These are phyloP conservation scores for Aspergillus wentii DNA, from an alignment of 495 filamentous ascomycete species.

Conservation along the genomic window DNA sequence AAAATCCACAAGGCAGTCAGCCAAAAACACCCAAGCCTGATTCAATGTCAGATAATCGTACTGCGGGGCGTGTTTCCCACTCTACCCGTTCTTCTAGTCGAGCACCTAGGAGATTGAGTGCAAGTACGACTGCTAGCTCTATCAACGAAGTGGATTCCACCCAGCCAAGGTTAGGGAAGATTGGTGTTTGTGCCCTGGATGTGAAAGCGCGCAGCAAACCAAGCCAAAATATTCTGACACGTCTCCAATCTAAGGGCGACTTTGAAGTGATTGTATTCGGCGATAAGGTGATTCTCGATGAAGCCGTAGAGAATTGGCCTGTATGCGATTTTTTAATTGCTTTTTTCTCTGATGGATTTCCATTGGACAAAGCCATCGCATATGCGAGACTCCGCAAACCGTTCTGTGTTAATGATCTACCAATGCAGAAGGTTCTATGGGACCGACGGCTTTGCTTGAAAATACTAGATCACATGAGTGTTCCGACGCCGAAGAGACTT, in stretches of 20 bases:
- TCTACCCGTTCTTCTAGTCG: slow-evolving; percentile 65
- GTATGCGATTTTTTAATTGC: slow-evolving; percentile 89
- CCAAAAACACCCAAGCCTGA: slow-evolving; percentile 18
- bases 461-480: slow-evolving; percentile 81
- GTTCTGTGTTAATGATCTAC: slow-evolving; percentile 94
- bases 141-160: slow-evolving; percentile 35
- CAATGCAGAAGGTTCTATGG: slow-evolving; percentile 98
- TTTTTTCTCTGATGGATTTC: slow-evolving; percentile 97
- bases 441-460: slow-evolving; percentile 84
- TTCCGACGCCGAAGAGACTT: slow-evolving; percentile 83
- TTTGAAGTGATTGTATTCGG: slow-evolving; percentile 97
- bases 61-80: slow-evolving; percentile 23
- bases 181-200: slow-evolving; percentile 94
- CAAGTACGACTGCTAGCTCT: slow-evolving; percentile 70
- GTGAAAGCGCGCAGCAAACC: slow-evolving; percentile 95
- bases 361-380: slow-evolving; percentile 92
- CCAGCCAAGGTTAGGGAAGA: slow-evolving; percentile 49
- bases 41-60: slow-evolving; percentile 16
- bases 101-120: slow-evolving; percentile 68
- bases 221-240: slow-evolving; percentile 89
- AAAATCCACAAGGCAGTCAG: slow-evolving; percentile 7
- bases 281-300: slow-evolving; percentile 96
- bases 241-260: slow-evolving; percentile 81
- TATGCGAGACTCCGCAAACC: slow-evolving; percentile 89
- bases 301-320: slow-evolving; percentile 63